Evolutionary conservation across 2,329 filamentous ascomycete species (phyloP), one percentile per base, ranked within the genome.

Genomic region (Arachnopeziza araneosa): DNA sequence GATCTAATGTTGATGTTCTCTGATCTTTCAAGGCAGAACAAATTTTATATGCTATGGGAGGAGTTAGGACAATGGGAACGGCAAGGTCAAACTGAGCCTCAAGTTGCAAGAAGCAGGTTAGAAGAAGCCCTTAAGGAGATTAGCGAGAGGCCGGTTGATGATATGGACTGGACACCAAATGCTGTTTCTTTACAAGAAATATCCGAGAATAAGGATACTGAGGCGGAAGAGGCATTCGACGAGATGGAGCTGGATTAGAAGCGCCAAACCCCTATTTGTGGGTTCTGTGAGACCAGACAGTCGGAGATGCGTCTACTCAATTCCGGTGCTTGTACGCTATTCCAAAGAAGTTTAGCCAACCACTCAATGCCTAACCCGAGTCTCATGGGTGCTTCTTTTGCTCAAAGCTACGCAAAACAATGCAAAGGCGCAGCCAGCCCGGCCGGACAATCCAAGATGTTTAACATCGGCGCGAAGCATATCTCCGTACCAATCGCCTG

Each of bases 121-220:
- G 62, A 69, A 49, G 53, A 44, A n/a, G 68, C 66, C 10, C 58
- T 72, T 22, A 59, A 65, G 52, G 63, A 64, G n/a, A 70, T 71
- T 50, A 66, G 66, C 50, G 70, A 72, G 56, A 52, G 60, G 10
- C 68, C 68, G 1, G 60, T 72, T 32, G 65, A 70, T 58, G 69
- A 70, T 59, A 71, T 72, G 70, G 70, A 72, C 62, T 72, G 70
- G 70, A 70, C 70, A 12, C 68, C 69, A 12, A 71, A 71, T 60
- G 23, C 60, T 24, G 65, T 68, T 22, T 69, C 66, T n/a, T 60
- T 71, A 10, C 51, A 69, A 56, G 65, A 71, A 60, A 50, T 50
- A 26, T 54, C 32, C 12, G 51, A 54, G 49, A 50, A 19, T 14
- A 26, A 21, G 17, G 49, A 69, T n/a, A 56, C 54, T n/a, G 44